These are phyloP conservation scores for Pseudogymnoascus sp. DNA, from an alignment of 2,329 filamentous ascomycete genomes.

Conservation along the genomic window DNA sequence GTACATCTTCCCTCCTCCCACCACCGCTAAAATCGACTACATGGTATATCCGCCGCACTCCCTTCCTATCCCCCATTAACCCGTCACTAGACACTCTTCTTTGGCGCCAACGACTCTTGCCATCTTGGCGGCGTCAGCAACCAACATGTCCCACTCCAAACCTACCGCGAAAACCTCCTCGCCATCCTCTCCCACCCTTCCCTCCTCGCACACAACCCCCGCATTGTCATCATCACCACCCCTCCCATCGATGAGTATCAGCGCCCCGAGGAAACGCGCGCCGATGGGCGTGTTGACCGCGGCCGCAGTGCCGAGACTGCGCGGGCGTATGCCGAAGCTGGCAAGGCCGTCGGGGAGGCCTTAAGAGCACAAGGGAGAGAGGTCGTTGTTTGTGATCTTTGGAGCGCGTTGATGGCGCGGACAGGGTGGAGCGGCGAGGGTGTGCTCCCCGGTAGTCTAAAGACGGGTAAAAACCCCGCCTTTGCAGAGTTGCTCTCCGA, in stretches of 20 bases:
- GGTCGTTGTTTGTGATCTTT: constrained; percentile 69
- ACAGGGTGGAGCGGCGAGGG: constrained; percentile 47
- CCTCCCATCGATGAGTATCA: constrained; percentile 74
- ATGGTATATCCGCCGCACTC: constrained; percentile 43
- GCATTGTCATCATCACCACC: constrained; percentile 71
- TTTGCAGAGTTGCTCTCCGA: not conserved
- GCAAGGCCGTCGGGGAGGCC: constrained; percentile 52
- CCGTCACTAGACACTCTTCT: constrained; percentile 47
- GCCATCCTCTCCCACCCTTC: constrained; percentile 65
- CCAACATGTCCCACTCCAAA: constrained; percentile 71
- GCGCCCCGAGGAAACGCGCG: constrained; percentile 36
- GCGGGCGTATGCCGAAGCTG: constrained; percentile 53
- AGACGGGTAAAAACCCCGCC: not conserved
- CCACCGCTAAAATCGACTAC: constrained; percentile 56
- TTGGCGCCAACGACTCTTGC: constrained; percentile 87
- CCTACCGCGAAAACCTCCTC: constrained; percentile 56
- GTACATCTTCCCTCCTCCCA: constrained; percentile 61
- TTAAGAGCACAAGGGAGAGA: constrained; percentile 28
- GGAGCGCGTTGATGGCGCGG: constrained; percentile 67
- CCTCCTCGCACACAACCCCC: constrained; percentile 62
- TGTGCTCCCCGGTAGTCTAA: constrained; percentile 31
- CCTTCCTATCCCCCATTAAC: not conserved
- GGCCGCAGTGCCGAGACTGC: constrained; percentile 39
- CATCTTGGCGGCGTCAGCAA: constrained; percentile 52
- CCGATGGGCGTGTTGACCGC: constrained; percentile 38